phyloP scores from a whole-genome alignment of 2,329 filamentous ascomycete species.

The Decorospora gaudefroyi region DNA sequence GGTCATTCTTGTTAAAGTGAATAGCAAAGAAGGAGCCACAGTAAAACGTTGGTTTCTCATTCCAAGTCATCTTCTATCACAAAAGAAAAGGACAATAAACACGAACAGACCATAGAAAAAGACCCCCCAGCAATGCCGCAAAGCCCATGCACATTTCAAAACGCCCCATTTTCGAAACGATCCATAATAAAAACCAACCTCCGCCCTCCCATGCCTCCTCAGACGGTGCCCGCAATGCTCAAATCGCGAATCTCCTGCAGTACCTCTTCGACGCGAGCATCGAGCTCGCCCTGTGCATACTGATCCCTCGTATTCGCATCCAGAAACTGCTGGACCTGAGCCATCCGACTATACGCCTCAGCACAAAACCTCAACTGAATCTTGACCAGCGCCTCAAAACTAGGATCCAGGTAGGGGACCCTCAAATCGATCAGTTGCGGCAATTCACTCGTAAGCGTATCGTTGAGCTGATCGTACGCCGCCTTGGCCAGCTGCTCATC shows the following conservation, averaged over 20 bases:
- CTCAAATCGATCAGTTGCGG: slow-evolving; percentile 95
- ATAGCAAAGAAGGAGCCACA: too few relatives aligned
- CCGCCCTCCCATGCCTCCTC: neutral
- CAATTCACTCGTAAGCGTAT: slow-evolving; percentile 89
- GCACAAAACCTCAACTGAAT: slow-evolving; percentile 98
- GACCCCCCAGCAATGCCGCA: slow-evolving; percentile 6
- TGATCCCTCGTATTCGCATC: slow-evolving; percentile 94
- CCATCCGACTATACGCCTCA: slow-evolving; percentile 96
- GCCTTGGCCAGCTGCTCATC: slow-evolving; percentile 92
- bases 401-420: slow-evolving; percentile 95
- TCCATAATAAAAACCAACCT: neutral
- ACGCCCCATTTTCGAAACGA: slow-evolving; percentile 3
- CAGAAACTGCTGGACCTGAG: slow-evolving; percentile 97
- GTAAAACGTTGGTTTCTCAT: too few relatives aligned
- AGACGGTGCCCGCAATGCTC: slow-evolving; percentile 80
- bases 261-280: slow-evolving; percentile 90
- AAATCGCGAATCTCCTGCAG: slow-evolving; percentile 95
- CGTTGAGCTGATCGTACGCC: slow-evolving; percentile 95
- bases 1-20: too few relatives aligned
- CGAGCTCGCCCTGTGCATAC: slow-evolving; percentile 90
- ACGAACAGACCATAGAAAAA: too few relatives aligned
- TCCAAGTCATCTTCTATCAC: too few relatives aligned
- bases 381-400: slow-evolving; percentile 97
- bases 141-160: slow-evolving; percentile 3
- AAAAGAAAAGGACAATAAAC: too few relatives aligned